These are phyloP conservation scores for Mucor circinelloides DNA, from an alignment of 371 early-diverging fungal genomes.

Conservation along the genomic window DNA sequence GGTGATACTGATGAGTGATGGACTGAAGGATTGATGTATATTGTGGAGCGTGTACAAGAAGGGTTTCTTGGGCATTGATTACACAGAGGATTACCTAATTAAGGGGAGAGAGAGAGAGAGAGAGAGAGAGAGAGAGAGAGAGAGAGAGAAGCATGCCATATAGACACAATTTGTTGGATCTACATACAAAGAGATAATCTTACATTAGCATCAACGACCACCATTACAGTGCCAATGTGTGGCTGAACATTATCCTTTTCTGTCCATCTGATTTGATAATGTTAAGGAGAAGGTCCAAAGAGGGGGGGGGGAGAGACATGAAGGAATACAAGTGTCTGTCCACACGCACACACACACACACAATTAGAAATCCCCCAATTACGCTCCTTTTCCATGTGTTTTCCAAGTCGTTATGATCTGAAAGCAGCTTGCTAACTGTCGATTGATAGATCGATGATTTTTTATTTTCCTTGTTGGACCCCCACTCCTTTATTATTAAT, in stretches of 20 bases:
- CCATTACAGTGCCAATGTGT: background rate
- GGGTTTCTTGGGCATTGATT: background rate
- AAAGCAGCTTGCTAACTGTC: background rate
- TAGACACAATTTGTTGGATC: background rate
- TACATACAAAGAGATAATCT: background rate
- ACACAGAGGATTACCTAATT: background rate
- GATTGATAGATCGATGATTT: background rate
- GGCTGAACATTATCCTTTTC: conserved; percentile 12
- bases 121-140: too few relatives aligned
- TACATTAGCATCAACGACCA: background rate
- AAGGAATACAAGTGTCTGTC: background rate
- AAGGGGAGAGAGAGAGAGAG: background rate
- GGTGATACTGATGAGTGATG: background rate
- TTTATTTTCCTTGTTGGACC: background rate
- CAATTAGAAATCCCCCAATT: background rate
- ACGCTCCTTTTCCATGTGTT: conserved; percentile 7
- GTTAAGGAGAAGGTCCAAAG: background rate
- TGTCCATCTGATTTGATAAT: conserved; percentile 1
- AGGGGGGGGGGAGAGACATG: background rate
- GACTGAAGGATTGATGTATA: background rate
- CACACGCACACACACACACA: background rate
- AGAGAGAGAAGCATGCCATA: background rate
- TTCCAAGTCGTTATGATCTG: conserved; percentile 4
- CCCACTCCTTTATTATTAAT: background rate
- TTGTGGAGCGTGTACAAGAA: background rate